Evolutionary conservation across 2,329 filamentous ascomycete genomes (phyloP).

Genomic region (Rutstroemia sp.): DNA sequence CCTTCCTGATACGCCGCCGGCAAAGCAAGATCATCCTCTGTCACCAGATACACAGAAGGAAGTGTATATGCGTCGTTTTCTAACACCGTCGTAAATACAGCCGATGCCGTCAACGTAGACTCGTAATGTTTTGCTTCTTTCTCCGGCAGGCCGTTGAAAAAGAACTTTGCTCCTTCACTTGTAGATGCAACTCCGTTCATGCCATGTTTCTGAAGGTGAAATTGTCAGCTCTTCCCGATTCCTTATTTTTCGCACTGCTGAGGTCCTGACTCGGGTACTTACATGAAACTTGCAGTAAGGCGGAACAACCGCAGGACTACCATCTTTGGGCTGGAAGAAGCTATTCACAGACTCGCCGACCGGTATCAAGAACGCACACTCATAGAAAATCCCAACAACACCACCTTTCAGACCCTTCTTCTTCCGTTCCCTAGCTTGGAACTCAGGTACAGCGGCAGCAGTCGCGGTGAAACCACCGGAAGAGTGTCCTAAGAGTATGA

Average conservation of each 20-base stretch:
- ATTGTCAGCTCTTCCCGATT: not conserved
- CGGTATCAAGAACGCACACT: not conserved
- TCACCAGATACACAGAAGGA: conserved; percentile 8
- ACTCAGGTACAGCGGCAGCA: not conserved
- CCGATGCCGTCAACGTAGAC: conserved; percentile 4
- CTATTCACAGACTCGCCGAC: not conserved
- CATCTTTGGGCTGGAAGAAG: conserved; percentile 3
- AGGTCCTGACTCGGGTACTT: not conserved
- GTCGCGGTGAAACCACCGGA: not conserved
- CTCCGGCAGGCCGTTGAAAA: conserved; percentile 10
- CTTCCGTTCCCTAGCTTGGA: not conserved
- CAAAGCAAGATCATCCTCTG: conserved; percentile 9
- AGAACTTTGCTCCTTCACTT: conserved; percentile 5
- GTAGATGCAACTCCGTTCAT: conserved; percentile 2
- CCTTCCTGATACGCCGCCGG: not conserved
- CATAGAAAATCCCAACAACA: not conserved
- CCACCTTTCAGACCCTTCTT: not conserved
- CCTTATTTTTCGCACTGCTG: not conserved
- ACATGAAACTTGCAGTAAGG: not conserved
- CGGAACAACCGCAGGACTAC: not conserved
- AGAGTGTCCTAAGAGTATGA: not conserved
- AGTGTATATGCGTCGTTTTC: conserved; percentile 11
- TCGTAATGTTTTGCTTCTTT: conserved; percentile 5
- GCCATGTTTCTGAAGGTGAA: conserved; percentile 3
- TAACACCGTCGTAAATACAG: not conserved